Evolutionary conservation across 345 rosid species (phyloP).

Genomic region (Salix brachista): DNA sequence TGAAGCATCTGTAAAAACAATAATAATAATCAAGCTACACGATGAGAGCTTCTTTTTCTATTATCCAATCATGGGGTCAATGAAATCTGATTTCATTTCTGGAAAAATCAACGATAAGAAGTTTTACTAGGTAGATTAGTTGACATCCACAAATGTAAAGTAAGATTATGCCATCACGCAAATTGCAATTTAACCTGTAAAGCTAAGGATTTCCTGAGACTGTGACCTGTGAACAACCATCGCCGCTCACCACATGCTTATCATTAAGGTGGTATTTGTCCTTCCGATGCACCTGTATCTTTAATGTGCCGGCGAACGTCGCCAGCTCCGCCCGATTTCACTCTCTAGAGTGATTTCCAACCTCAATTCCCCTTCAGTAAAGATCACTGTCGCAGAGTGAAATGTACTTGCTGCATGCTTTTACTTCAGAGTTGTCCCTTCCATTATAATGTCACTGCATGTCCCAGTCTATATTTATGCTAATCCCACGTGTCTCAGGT

Average conservation of each 20-base stretch:
- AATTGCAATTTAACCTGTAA: background rate
- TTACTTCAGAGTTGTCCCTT: constrained; percentile 6
- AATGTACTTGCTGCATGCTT: background rate
- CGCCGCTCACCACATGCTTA: background rate
- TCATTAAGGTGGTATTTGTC: too few species aligned
- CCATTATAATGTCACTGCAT: background rate
- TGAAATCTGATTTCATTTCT: too few species aligned
- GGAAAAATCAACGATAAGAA: too few species aligned
- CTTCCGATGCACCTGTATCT: too few species aligned
- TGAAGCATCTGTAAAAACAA: too few species aligned
- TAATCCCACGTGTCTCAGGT: background rate
- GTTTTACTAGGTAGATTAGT: background rate
- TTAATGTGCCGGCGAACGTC: too few species aligned
- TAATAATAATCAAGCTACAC: too few species aligned
- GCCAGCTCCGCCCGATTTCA: background rate
- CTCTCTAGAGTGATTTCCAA: background rate
- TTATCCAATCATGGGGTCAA: too few species aligned
- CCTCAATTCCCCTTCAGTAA: background rate
- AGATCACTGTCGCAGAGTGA: background rate
- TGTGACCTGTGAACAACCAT: background rate
- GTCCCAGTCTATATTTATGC: background rate
- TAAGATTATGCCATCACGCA: background rate
- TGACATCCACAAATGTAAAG: background rate
- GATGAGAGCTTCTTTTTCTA: background rate
- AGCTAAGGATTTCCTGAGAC: background rate